phyloP scores from a whole-genome alignment of 257 asterid species.

The Nicotiana tabacum region DNA sequence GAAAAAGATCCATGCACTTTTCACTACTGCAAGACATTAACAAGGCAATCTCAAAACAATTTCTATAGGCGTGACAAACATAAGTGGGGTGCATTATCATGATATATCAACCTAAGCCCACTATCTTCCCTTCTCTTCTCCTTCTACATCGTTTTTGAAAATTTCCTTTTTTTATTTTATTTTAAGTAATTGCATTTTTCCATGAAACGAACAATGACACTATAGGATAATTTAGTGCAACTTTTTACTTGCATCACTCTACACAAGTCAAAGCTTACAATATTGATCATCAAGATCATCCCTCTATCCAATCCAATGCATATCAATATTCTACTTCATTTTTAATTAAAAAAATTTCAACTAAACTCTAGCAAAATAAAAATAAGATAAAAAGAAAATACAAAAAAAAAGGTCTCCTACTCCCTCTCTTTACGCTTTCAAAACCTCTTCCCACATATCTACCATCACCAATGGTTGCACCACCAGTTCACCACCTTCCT shows the following conservation, averaged over 20 bases:
- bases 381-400: constrained; percentile 23
- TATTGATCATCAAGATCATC: constrained; percentile 25
- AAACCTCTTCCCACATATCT: constrained; percentile 17
- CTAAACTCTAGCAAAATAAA: constrained; percentile 7
- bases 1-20: background rate
- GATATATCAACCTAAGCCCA: constrained; percentile 43
- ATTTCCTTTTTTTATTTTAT: background rate
- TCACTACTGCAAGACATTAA: background rate
- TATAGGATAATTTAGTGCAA: background rate
- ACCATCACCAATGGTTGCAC: background rate
- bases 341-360: constrained; percentile 10
- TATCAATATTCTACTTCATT: constrained; percentile 30
- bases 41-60: constrained; percentile 28
- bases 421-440: constrained; percentile 26
- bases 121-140: constrained; percentile 22
- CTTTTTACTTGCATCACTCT: constrained; percentile 15
- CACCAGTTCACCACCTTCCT: background rate
- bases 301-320: constrained; percentile 32
- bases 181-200: background rate
- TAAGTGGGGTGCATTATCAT: constrained; percentile 90
- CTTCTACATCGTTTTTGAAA: background rate
- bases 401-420: constrained; percentile 21
- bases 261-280: constrained; percentile 28
- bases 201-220: background rate
- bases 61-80: constrained; percentile 70